phyloP scores from a whole-genome alignment of 2,329 filamentous ascomycete species.

The Talaromyces sp. region DNA sequence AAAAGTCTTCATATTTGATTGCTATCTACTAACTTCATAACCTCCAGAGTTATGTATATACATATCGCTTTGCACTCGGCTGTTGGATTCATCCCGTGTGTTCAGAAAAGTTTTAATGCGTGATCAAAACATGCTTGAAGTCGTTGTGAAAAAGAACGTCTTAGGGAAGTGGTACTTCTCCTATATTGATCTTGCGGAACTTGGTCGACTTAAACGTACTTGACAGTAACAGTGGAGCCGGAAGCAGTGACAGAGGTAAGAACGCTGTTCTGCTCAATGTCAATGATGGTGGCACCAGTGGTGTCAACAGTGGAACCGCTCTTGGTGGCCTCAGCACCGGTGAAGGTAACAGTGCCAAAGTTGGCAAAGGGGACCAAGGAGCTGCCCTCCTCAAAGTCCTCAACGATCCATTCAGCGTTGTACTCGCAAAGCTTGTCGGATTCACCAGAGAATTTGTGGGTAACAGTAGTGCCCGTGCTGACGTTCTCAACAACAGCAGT shows the following conservation, averaged over 20 bases:
- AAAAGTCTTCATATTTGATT: not conserved
- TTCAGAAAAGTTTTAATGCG: not conserved
- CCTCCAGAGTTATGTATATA: not conserved
- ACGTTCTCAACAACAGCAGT: conserved; percentile 51
- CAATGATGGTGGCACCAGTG: conserved; percentile 34
- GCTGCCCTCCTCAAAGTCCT: conserved; percentile 48
- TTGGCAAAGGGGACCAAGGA: conserved; percentile 46
- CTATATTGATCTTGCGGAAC: not conserved
- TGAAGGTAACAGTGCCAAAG: conserved; percentile 47
- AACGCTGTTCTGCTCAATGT: conserved; percentile 44
- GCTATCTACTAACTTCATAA: not conserved
- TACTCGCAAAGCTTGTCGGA: conserved; percentile 48
- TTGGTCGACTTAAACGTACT: not conserved
- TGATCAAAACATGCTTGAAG: not conserved
- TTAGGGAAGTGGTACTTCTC: not conserved
- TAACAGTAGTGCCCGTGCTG: conserved; percentile 51
- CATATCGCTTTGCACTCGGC: not conserved
- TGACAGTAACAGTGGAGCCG: conserved; percentile 14
- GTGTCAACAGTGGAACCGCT: conserved; percentile 19
- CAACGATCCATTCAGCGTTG: conserved; percentile 64
- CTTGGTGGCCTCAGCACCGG: conserved; percentile 28
- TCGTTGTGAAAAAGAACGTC: not conserved
- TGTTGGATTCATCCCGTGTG: not conserved
- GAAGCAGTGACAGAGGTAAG: conserved; percentile 17
- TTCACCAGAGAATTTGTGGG: conserved; percentile 47